These are phyloP conservation scores for Colletotrichum truncatum DNA, from an alignment of 2,329 filamentous ascomycete genomes.

Conservation along the genomic window DNA sequence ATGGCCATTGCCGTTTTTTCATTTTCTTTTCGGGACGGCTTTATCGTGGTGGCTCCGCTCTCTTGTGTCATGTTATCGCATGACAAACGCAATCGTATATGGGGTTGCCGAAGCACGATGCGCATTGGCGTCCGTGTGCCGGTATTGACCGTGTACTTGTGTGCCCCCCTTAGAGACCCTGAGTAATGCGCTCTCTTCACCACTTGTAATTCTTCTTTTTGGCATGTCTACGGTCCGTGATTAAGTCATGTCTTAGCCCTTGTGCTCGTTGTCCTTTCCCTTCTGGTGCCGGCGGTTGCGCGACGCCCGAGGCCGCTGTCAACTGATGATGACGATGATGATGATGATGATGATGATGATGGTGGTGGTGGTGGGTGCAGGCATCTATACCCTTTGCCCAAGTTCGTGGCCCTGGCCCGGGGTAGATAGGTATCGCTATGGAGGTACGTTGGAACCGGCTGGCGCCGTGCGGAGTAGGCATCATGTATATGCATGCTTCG, in stretches of 20 bases:
- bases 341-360: background rate
- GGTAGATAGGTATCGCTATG: no score
- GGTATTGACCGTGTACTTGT: background rate
- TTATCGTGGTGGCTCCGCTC: background rate
- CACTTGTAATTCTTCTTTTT: background rate
- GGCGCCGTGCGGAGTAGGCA: background rate
- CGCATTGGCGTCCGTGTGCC: background rate
- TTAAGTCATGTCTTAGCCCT: no score
- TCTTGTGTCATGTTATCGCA: constrained; percentile 10
- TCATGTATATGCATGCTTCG: background rate
- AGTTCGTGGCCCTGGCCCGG: no score
- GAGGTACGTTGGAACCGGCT: background rate
- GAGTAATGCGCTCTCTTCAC: background rate
- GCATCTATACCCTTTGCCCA: background rate
- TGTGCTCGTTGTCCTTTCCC: no score
- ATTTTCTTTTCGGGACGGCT: background rate
- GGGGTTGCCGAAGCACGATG: background rate
- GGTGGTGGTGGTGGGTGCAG: background rate
- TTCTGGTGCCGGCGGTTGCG: no score
- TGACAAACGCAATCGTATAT: background rate
- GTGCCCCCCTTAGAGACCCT: background rate
- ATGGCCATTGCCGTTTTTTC: no score
- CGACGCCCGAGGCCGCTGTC: no score
- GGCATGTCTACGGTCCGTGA: background rate
- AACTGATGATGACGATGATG: no score